Evolutionary conservation across 805 yeast genomes (phyloP), one percentile per base, ranked within the genome.

Genomic region (Saccharomyces jurei): DNA sequence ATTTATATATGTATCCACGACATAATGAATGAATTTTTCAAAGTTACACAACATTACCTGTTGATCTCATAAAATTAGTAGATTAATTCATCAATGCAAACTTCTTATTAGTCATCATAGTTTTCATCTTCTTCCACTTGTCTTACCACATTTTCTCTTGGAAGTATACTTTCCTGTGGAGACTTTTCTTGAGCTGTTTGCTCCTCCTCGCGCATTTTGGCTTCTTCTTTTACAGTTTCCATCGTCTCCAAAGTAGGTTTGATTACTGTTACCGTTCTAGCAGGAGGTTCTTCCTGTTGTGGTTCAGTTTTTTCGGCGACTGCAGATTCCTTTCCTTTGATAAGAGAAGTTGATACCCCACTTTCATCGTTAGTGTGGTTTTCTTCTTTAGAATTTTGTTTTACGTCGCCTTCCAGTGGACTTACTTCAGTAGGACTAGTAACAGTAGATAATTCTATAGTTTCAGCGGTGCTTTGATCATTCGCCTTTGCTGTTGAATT

Each of bases 121-220:
- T 76, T 71, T 51, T 73, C 75, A 54, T 76, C 79, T 55, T 74
- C 79, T 52, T 74, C 78, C 25, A 76, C 71, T 54, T 71, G 66
- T 52, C 79, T 66, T 41, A 68, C 70, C 14, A 64, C 69, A 46
- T 60, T 60, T 48, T 67, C 70, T 50, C 58, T 61, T 41, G 56
- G 51, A 13, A 52, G 36, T 21, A 53, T 49, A 25, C 32, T 47
- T 49, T 55, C 52, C 48, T 32, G n/a, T 46, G 48, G 50, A 8
- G 25, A 36, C n/a, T 53, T 55, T 41, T 55, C 56, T 17, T 54
- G 56, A 2, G 56, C 49, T 8, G 53, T 56, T 54, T 64, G 66
- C 51, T 68, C 72, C 29, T 72, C 75, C 58, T 71, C 72, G 32
- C 75, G 72, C 50, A 70, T 60, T 55, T 67, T 69, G 30, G 73